Percentiles rank a stretch among this genome's conserved stretches.
These are phyloP conservation scores for Cercospora citrullina DNA, from an alignment of 2,329 filamentous ascomycete genomes.

Conservation along the genomic window DNA sequence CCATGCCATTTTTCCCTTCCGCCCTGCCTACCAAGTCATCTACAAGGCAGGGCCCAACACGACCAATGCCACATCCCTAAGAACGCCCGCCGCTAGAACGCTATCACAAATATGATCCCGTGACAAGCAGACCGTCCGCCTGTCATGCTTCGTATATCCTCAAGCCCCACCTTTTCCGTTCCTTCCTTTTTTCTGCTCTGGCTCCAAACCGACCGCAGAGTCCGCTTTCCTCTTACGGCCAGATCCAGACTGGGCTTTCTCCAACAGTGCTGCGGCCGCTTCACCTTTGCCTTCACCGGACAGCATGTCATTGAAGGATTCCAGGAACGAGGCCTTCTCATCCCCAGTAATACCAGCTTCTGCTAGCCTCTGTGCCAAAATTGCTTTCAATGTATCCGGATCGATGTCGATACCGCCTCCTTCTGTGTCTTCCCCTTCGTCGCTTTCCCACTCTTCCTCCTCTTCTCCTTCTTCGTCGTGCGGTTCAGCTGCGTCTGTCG, in stretches of 20 bases:
- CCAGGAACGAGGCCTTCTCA: slow-evolving; percentile 46
- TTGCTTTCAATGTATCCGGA: slow-evolving; percentile 41
- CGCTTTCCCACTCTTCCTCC: slow-evolving; percentile 28
- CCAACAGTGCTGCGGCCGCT: slow-evolving; percentile 45
- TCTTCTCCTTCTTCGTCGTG: slow-evolving; percentile 21
- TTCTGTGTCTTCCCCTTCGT: slow-evolving; percentile 25
- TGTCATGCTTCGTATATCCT: not conserved
- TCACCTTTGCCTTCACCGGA: slow-evolving; percentile 44
- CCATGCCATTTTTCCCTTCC: not conserved
- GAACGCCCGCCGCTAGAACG: slow-evolving; percentile 3
- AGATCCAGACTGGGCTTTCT: slow-evolving; percentile 4
- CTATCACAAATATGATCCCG: not conserved
- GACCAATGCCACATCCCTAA: not conserved
- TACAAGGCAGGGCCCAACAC: not conserved
- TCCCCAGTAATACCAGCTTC: slow-evolving; percentile 40
- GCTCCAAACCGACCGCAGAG: slow-evolving; percentile 7
- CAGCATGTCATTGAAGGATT: slow-evolving; percentile 49
- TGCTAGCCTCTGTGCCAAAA: slow-evolving; percentile 35
- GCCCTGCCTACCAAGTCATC: not conserved
- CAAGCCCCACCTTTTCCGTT: not conserved
- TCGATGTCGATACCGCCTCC: slow-evolving; percentile 37
- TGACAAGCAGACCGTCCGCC: not conserved
- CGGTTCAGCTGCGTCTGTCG: slow-evolving; percentile 17
- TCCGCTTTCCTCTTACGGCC: slow-evolving; percentile 11
- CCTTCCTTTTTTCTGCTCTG: slow-evolving; percentile 2